Evolutionary conservation across 306 rosid species (phyloP), one percentile per base, ranked within the genome.

Genomic region (Gynostemma pentaphyllum): DNA sequence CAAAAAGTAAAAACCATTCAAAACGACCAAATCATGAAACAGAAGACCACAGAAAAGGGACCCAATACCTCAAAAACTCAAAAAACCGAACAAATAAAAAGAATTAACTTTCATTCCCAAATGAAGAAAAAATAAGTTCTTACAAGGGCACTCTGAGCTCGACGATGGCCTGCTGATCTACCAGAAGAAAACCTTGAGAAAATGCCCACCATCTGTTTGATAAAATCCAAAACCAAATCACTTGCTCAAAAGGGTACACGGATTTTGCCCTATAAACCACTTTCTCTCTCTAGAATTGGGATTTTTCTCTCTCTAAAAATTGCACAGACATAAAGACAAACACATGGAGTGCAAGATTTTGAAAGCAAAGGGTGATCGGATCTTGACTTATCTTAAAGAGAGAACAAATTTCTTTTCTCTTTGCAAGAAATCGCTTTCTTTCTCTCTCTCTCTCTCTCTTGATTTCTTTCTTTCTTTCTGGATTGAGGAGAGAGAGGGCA

Each of bases 131-230:
- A 45, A 12, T 14, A 56, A 45, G 22, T 36, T 74, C 87, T 82
- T 79, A 92, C 99, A 45, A 92, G 53, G 10, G 96, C 96, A 49
- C 99, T 92, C 68, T 88, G 99, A 19, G 87, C 83, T n/a, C 99
- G 83, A 57, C 99, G 87, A 78, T 92, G 99, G 24, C 72, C 75
- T 49, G 72, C 70, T n/a, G n/a, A n/a, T 74, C 85, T 84, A 70
- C 87, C 81, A 56, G 70, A 83, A 34, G 96, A 83, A 69, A 92
- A 88, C 77, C 90, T 82, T 2, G 99, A 92, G 84, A 92, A 92
- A 66, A 92, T 65, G 63, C 99, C 96, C 75, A 88, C 99, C 99
- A 92, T 88, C 5, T 15, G 62, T 69, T 40, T 29, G 55, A 11
- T 65, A 42, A 60, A 68, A 63, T 66, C 36, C 57, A 49, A 72